Base-by-base conservation (phyloP, 2,329 filamentous ascomycete genomes). In the Fusarium sambucinum region DNA sequence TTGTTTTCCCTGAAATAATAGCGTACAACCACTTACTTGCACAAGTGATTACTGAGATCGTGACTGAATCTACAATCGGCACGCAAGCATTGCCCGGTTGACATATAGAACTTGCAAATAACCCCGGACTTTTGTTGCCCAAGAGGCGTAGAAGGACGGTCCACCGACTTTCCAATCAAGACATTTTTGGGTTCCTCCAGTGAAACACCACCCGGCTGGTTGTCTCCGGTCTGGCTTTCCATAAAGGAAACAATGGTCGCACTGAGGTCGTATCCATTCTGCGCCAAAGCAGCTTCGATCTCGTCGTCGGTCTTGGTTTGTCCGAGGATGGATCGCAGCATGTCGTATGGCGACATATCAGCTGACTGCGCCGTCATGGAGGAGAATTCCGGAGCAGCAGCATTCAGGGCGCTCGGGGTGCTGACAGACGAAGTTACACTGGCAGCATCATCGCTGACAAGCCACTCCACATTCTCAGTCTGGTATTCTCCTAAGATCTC, bases 331-430 rank as follows among this genome's bases (percentile, higher is more conserved):
- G 95, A 97, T 65, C 96, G 92, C 57, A 99, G 85, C 88, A 99
- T 98, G 77, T 99, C 96, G 80, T 97, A 97, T 1, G 96, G 95
- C 60, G 93, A 96, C 95, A 99, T 98, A 75, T 98, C 94, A 58
- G 89, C 88, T 75, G 92, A 91, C 76, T 90, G 87, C 50, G 85
- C 81, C 32, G 85, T 83, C 76, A 82, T 77, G 66, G 80, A 82
- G 2, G 86, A 85, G 72, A 88, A 97, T 77, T 97, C 94, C 25
- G 94, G 91, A 7, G 93, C 93, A 16, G 91, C 91, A 42, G 89
- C 90, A 74, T 93, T 94, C 63, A 95, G 85, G 33, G 87, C 89
- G 69, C 90, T 93, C 17, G 91, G 85, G 12, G 87, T 88, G 35
- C 88, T 86, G 40, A 87, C 80, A 10, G 90, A 92, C 25, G 94